Percentiles rank a stretch among this genome's conserved stretches.
phyloP scores from a whole-genome alignment of 371 early-diverging fungal species.

The Rhizopus microsporus region DNA sequence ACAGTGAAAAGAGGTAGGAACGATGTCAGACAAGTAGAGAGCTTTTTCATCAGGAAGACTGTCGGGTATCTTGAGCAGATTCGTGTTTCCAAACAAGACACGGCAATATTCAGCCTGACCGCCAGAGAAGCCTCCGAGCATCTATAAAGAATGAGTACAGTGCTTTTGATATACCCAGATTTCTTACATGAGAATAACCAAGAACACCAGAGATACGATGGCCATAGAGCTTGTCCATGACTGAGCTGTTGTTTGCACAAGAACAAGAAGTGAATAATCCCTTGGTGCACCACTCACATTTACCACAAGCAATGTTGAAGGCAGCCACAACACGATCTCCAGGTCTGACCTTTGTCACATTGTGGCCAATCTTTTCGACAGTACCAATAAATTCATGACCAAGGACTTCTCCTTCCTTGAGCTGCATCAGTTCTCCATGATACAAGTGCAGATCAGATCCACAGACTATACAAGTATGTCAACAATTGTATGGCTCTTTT shows the following conservation, averaged over 20 bases:
- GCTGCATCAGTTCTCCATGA: constrained; percentile 56
- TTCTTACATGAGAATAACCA: constrained; percentile 52
- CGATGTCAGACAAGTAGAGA: constrained; percentile 57
- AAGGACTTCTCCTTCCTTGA: constrained; percentile 34
- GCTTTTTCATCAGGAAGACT: constrained; percentile 57
- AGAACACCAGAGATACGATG: constrained; percentile 52
- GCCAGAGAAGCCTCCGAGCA: constrained; percentile 30
- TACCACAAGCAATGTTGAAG: constrained; percentile 61
- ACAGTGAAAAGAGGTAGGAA: constrained; percentile 64
- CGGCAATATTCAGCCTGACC: constrained; percentile 64
- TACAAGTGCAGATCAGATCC: constrained; percentile 64
- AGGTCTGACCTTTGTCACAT: constrained; percentile 41
- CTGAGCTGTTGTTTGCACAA: constrained; percentile 51
- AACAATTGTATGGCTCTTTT: neutral
- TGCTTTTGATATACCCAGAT: neutral
- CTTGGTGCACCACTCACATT: constrained; percentile 54
- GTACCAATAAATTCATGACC: constrained; percentile 57
- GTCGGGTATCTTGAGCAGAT: constrained; percentile 56
- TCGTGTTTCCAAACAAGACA: constrained; percentile 59
- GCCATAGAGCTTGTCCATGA: constrained; percentile 62
- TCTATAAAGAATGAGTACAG: constrained; percentile 28
- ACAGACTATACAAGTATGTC: constrained; percentile 39
- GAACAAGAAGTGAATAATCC: constrained; percentile 53
- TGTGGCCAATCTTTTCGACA: constrained; percentile 43
- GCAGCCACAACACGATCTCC: constrained; percentile 51